Percentiles rank a stretch among this genome's conserved stretches.
These are phyloP conservation scores for Aquilaria yunnanensis DNA, from an alignment of 345 rosid species.

Conservation along the genomic window DNA sequence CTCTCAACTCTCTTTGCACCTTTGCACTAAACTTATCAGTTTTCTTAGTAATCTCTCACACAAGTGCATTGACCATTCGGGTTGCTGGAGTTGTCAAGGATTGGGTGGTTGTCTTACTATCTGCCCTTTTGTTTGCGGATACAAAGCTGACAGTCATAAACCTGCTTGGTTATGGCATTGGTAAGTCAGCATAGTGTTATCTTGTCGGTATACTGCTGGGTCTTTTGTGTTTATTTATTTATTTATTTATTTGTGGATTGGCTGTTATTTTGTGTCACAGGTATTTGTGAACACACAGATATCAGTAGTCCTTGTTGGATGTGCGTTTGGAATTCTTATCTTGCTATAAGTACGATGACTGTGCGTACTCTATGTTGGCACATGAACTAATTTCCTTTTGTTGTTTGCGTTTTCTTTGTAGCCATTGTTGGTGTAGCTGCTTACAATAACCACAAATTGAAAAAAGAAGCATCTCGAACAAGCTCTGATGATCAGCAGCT, in stretches of 20 bases:
- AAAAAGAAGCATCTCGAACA: slow-evolving; percentile 66
- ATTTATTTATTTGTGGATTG: not conserved
- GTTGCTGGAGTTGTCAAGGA: slow-evolving; percentile 99
- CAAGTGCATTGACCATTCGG: slow-evolving; percentile 96
- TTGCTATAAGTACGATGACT: too few relatives aligned
- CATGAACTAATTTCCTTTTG: not conserved
- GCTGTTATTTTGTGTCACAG: too few relatives aligned
- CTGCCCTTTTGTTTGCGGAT: slow-evolving; percentile 88
- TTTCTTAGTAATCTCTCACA: slow-evolving; percentile 91
- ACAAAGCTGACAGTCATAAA: slow-evolving; percentile 86
- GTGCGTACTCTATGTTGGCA: not conserved
- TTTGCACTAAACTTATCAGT: slow-evolving; percentile 97
- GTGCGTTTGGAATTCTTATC: too few relatives aligned
- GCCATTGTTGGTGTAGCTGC: slow-evolving; percentile 97
- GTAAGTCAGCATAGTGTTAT: slow-evolving; percentile 31
- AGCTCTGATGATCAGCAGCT: slow-evolving; percentile 25
- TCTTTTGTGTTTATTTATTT: slow-evolving; percentile 4
- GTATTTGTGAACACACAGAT: too few relatives aligned
- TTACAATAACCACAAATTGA: slow-evolving; percentile 85
- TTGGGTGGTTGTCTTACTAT: slow-evolving; percentile 93
- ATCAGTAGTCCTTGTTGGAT: too few relatives aligned
- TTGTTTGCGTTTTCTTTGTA: slow-evolving; percentile 16
- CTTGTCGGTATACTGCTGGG: not conserved
- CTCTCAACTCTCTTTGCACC: slow-evolving; percentile 83
- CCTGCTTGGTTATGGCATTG: slow-evolving; percentile 80